A percentile compares a stretch with the other conserved stretches of the same genome.
Conservation (phyloP, 176 grass and related monocot genomes). For the Cenchrus americanus region DNA sequence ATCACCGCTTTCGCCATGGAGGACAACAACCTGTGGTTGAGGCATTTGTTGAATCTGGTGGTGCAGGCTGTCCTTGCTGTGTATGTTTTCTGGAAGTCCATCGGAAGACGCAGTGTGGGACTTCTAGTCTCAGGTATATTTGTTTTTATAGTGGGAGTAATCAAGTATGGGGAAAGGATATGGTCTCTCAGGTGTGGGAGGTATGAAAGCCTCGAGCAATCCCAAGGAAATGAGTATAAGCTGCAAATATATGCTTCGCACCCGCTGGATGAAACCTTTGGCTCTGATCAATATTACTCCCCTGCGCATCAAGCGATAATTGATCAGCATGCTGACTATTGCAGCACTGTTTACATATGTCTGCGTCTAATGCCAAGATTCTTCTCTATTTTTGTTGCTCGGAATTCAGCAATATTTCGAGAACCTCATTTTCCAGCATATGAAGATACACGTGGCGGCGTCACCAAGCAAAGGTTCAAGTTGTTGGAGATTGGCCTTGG, state of each 20-base stretch:
- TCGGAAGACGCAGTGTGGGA: too few relatives aligned
- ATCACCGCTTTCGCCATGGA: conserved; percentile 15
- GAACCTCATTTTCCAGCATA: too few relatives aligned
- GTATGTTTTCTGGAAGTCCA: conserved; percentile 25
- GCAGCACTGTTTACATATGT: not conserved
- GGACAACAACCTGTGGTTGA: conserved; percentile 18
- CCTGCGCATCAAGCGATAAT: not conserved
- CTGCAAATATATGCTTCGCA: too few relatives aligned
- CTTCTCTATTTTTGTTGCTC: not conserved
- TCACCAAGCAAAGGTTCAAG: not conserved
- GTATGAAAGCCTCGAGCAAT: not conserved
- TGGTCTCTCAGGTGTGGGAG: not conserved
- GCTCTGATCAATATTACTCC: too few relatives aligned
- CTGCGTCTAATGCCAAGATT: rapidly evolving
- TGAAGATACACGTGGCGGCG: too few relatives aligned
- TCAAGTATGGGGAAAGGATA: conserved; percentile 22
- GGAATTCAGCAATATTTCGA: too few relatives aligned
- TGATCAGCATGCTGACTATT: not conserved
- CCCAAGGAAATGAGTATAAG: not conserved
- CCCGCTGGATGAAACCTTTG: too few relatives aligned
- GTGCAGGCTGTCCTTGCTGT: not conserved
- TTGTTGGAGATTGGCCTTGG: not conserved
- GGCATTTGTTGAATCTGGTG: conserved; percentile 23
- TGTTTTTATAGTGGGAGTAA: not conserved
- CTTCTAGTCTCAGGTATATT: not conserved